Evolutionary conservation across 768 basidiomycete genomes (phyloP).

Genomic region (Boletus tomentosulus): DNA sequence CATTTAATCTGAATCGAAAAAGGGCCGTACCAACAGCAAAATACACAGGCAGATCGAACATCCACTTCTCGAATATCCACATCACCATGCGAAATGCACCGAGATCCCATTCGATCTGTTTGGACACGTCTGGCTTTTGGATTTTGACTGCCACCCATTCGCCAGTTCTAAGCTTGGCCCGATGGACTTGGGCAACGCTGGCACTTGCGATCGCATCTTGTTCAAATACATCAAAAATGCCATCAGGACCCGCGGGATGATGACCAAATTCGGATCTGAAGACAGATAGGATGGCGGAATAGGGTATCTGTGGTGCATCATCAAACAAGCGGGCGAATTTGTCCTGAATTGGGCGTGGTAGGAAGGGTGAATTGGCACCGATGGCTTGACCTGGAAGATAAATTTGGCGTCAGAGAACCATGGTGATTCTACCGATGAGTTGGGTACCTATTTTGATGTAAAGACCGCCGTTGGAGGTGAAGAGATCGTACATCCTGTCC

Average conservation of each 20-base stretch:
- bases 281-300: constrained; percentile 60
- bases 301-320: constrained; percentile 82
- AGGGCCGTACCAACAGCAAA: constrained; percentile 62
- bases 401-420: neutral
- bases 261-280: constrained; percentile 66
- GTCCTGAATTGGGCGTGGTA: constrained; percentile 79
- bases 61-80: constrained; percentile 74
- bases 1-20: neutral
- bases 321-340: constrained; percentile 85
- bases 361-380: constrained; percentile 79
- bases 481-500: constrained; percentile 66
- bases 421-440: neutral
- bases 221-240: constrained; percentile 78
- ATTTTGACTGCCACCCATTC: constrained; percentile 90
- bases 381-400: constrained; percentile 58
- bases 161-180: constrained; percentile 51
- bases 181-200: constrained; percentile 90
- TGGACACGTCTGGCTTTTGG: constrained; percentile 84
- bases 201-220: constrained; percentile 78
- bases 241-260: constrained; percentile 60
- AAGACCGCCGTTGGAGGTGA: constrained; percentile 78
- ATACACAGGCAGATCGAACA: constrained; percentile 84
- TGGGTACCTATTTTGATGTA: constrained; percentile 76
- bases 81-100: constrained; percentile 65
- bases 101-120: constrained; percentile 84